Conservation (phyloP, 2,329 filamentous ascomycete species). For the Phyllosticta paracitricarpa region DNA sequence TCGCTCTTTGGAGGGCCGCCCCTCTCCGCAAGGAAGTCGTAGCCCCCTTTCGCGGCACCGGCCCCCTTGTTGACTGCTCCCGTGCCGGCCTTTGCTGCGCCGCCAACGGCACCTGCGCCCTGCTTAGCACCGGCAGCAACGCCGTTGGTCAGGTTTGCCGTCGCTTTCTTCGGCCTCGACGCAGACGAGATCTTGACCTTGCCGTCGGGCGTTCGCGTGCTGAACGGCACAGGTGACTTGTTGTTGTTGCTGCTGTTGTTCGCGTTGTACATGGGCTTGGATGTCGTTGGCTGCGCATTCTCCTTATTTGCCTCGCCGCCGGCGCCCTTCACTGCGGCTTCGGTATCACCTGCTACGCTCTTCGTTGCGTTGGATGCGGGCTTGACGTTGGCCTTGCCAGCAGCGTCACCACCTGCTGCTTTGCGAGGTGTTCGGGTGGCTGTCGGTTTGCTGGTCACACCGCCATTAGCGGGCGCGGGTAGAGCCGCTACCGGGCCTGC, state of each 20-base stretch:
- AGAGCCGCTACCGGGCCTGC: background rate
- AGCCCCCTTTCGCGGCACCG: background rate
- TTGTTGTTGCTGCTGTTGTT: background rate
- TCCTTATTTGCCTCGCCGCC: background rate
- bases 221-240: constrained; percentile 1
- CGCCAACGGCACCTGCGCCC: background rate
- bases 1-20: background rate
- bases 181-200: constrained; percentile 1
- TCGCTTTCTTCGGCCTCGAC: background rate
- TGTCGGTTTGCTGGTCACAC: background rate
- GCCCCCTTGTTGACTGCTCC: background rate
- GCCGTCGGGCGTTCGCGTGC: background rate
- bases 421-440: background rate
- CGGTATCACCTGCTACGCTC: background rate
- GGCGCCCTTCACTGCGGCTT: background rate
- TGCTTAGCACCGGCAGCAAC: no score
- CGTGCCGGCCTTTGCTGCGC: background rate
- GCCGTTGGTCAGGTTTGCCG: background rate
- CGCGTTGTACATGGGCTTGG: background rate
- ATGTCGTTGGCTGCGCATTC: background rate
- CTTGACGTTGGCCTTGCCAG: background rate
- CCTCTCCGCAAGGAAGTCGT: background rate
- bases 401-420: background rate
- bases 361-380: background rate
- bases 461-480: background rate